Base-by-base conservation (phyloP, 805 yeast genomes). In the Lachancea thermotolerans region DNA sequence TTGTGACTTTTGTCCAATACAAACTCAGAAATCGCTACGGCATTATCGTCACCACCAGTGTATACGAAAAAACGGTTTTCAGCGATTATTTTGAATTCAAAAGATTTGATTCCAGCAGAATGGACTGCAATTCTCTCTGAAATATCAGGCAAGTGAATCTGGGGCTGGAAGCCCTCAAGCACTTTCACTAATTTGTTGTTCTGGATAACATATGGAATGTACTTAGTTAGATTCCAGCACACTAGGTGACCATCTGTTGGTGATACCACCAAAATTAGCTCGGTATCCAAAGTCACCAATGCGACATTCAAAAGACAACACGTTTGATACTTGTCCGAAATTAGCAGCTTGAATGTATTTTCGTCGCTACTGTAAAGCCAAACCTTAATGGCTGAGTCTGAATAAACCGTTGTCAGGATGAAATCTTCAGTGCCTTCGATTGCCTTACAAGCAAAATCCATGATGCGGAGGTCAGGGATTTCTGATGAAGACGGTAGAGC, bases 21-120 rank as follows among this genome's bases (percentile, higher is more conserved):
- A 29, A 83, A 51, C 12, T 56, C 48, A 1, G 72, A 63, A 1
- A 76, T 58, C 1, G 70, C 74, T 2, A 85, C 57, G 0, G 88
- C 84, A 64, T 91, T 90, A 57, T 93, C 99, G 59, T 93, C 99
- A 44, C 99, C 98, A 29, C 96, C 97, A 1, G 96, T 79, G 4
- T 79, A 67, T 4, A 85, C 61, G 17, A 64, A 57, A 2, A 66
- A 43, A 45, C 49, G 37, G 2, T 45, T 38, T 3, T 41, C 47
- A 7, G 34, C 31, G 35, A 40, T 45, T 2, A 49, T 55, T 10
- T 62, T 41, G 1, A 69, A 41, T 11, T 65, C 71, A n/a, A 85
- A 57, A 1, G 83, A 74, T 49, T 88, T 85, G 39, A 91, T 74
- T 34, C 96, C 88, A 33, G 91, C 87, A 61, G 90, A 96, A 57